These are phyloP conservation scores for Pestalotiopsis sp. DNA, from an alignment of 2,329 filamentous ascomycete species.

Conservation along the genomic window DNA sequence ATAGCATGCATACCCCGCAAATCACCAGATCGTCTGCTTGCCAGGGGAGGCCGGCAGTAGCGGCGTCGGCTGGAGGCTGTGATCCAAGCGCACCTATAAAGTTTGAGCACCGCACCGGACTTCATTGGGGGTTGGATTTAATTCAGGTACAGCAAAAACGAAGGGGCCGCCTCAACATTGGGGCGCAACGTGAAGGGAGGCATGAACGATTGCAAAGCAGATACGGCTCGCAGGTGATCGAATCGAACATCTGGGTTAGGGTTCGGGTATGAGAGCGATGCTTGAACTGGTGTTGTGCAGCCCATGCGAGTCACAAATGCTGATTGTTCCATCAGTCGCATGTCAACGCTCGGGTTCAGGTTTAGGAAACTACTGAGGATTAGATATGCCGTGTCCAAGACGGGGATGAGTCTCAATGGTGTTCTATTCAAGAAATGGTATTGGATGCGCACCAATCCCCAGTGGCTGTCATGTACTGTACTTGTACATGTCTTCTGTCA, in stretches of 20 bases:
- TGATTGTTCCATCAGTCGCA: no score
- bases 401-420: background rate
- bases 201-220: background rate
- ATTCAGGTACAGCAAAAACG: background rate
- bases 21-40: background rate
- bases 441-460: background rate
- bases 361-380: no score
- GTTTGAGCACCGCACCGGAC: background rate
- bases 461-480: background rate
- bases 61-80: background rate
- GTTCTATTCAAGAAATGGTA: background rate
- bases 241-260: background rate
- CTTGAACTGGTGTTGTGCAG: background rate
- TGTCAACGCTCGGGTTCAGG: no score
- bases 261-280: background rate
- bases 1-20: constrained; percentile 3
- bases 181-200: background rate
- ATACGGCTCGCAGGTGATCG: background rate
- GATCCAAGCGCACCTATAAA: background rate
- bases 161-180: background rate
- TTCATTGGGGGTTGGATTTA: background rate
- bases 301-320: background rate
- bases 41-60: background rate
- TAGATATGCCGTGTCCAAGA: background rate
- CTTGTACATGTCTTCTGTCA: no score